Base-by-base conservation (phyloP, 495 filamentous ascomycete species). In the Penicillium coprophilum region DNA sequence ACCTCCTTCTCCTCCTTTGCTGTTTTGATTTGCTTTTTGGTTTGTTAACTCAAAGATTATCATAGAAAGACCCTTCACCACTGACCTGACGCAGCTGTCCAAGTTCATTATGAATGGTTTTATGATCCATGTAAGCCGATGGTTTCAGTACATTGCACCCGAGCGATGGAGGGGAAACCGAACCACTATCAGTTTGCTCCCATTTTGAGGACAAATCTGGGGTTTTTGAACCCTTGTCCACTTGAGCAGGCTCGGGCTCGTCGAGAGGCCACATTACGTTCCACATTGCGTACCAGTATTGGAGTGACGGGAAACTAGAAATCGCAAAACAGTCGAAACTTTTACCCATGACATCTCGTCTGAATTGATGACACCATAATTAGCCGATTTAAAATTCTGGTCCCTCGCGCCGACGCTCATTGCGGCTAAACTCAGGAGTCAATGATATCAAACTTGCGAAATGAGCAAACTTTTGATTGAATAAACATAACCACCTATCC, bases 371-470 rank as follows among this genome's bases (percentile, higher is more conserved):
- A 48, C 46, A 21, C 17, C 17, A 48, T 5, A 7, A 48, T 48
- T 20, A 7, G 17, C 17, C 4, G 30, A 9, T n/a, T 19, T n/a
- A 21, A 3, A 24, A 4, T 5, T 49, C n/a, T 36, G 12, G n/a
- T n/a, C n/a, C 30, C 31, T 36, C 46, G 4, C 17, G 6, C 46
- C 46, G 46, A 36, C 28, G 46, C 46, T 34, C 17, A 8, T 12
- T 49, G 20, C n/a, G 46, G 46, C 13, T 19, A 31, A 23, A 31
- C 27, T 10, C 2, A 11, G 2, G 28, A 49, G 31, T 49, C 46
- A 23, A 49, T 49, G 31, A 49, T 49, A 21, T 49, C 30, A 49
- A 49, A 23, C 12, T 49, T 49, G 46, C 46, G 46, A 36, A 49
- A 49, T 6, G 11, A 49, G 12, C 45, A 12, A n/a, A 31, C 13